These are phyloP conservation scores for Macrolepiota fuliginosa DNA, from an alignment of 768 basidiomycete genomes.

Conservation along the genomic window DNA sequence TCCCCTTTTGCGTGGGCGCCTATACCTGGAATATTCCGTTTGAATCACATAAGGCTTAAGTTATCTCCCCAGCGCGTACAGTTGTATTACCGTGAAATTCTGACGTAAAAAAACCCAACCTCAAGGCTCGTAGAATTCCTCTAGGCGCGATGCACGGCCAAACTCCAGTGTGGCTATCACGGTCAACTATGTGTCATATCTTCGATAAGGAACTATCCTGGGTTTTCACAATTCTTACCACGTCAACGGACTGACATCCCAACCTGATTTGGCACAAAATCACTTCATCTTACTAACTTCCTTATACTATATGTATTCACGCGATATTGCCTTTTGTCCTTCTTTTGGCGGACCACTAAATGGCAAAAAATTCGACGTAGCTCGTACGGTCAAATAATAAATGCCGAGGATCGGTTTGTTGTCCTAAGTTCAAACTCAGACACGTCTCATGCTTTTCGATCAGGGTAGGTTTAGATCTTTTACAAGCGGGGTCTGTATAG, in stretches of 20 bases:
- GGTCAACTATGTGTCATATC: neutral
- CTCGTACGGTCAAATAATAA: neutral
- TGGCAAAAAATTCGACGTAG: neutral
- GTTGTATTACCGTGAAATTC: neutral
- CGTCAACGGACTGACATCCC: neutral
- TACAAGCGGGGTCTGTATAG: neutral
- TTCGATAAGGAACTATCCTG: neutral
- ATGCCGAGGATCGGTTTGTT: neutral
- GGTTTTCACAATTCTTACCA: neutral
- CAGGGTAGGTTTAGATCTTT: neutral
- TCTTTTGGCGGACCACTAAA: neutral
- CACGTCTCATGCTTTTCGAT: neutral
- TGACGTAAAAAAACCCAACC: neutral
- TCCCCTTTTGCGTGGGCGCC: neutral
- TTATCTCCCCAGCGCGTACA: neutral
- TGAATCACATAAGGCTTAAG: neutral
- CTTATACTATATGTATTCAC: neutral
- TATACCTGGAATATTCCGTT: neutral
- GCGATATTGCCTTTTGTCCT: neutral
- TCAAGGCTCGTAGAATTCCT: neutral
- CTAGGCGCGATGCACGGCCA: neutral
- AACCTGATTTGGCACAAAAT: neutral
- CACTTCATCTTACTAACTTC: neutral
- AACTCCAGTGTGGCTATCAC: neutral
- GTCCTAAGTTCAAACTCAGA: conserved; percentile 5